A percentile compares a stretch with the other conserved stretches of the same genome.
phyloP scores from a whole-genome alignment of 2,329 filamentous ascomycete species.

The Ceratocystis harringtonii region DNA sequence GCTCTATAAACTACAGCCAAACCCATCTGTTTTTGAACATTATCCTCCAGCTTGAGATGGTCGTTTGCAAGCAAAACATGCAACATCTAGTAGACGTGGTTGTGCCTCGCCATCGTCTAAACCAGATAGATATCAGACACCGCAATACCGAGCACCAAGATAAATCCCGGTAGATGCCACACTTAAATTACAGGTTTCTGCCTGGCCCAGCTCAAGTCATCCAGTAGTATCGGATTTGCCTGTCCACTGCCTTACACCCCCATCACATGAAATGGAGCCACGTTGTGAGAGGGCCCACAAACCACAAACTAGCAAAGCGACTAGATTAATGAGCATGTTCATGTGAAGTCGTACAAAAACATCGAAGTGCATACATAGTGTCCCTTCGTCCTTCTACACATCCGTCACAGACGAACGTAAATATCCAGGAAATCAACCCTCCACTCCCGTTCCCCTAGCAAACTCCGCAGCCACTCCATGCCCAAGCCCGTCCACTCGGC shows the following conservation, averaged over 20 bases:
- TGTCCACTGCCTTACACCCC: background rate
- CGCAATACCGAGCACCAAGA: background rate
- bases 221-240: background rate
- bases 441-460: constrained; percentile 76
- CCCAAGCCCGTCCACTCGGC: constrained; percentile 62
- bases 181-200: too few species aligned
- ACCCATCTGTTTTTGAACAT: too few species aligned
- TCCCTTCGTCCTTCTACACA: background rate
- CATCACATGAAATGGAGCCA: too few species aligned
- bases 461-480: constrained; percentile 69
- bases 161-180: too few species aligned
- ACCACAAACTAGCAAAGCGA: background rate
- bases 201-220: too few species aligned
- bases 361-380: background rate
- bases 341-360: background rate
- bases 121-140: background rate
- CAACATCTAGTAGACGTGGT: background rate
- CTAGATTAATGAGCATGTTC: background rate
- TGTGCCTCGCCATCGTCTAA: background rate
- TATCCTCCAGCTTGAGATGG: too few species aligned
- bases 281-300: background rate
- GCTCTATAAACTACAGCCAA: too few species aligned
- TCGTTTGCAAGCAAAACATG: background rate
- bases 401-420: constrained; percentile 53
- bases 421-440: constrained; percentile 83